Conservation (phyloP, 1,284 basidiomycete species). For the Neonothopanus nambi region DNA sequence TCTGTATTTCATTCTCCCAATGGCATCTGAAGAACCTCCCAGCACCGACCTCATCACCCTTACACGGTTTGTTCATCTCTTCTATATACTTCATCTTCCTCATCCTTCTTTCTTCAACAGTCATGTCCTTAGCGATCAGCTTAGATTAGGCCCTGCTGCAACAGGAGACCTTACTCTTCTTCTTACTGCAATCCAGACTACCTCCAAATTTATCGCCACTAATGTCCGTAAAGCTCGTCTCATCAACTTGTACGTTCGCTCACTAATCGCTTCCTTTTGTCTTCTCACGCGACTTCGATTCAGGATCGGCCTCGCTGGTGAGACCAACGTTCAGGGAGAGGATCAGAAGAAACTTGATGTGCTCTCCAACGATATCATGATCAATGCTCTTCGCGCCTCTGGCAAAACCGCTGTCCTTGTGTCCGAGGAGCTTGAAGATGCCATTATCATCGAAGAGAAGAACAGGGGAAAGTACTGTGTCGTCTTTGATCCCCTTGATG, state of each 20-base stretch:
- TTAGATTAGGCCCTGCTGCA: slow-evolving; percentile 75
- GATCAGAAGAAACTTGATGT: slow-evolving; percentile 99
- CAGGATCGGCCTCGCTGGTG: slow-evolving; percentile 93
- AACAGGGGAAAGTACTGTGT: slow-evolving; percentile 90
- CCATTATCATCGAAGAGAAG: slow-evolving; percentile 83
- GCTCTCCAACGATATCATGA: slow-evolving; percentile 99
- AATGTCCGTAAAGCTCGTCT: slow-evolving; percentile 96
- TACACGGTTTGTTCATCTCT: slow-evolving; percentile 61
- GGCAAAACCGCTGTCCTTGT: slow-evolving; percentile 97
- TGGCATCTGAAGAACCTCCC: slow-evolving; percentile 68
- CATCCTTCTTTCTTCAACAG: slow-evolving; percentile 36
- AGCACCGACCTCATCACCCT: slow-evolving; percentile 92
- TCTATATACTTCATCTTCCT: slow-evolving; percentile 3
- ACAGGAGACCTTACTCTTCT: slow-evolving; percentile 95
- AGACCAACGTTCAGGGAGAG: slow-evolving; percentile 96
- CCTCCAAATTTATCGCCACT: slow-evolving; percentile 96
- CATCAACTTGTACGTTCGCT: slow-evolving; percentile 85
- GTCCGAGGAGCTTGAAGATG: slow-evolving; percentile 94
- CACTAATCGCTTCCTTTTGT: neutral
- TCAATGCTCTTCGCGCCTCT: slow-evolving; percentile 90
- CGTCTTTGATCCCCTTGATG: slow-evolving; percentile 98
- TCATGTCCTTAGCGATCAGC: slow-evolving; percentile 84
- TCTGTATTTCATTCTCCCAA: slow-evolving; percentile 24
- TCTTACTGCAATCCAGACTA: slow-evolving; percentile 94
- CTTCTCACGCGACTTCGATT: neutral